A percentile compares a stretch with the other conserved stretches of the same genome.
Evolutionary conservation across 768 basidiomycete genomes (phyloP).

Genomic region (Lactifluus subvellereus): DNA sequence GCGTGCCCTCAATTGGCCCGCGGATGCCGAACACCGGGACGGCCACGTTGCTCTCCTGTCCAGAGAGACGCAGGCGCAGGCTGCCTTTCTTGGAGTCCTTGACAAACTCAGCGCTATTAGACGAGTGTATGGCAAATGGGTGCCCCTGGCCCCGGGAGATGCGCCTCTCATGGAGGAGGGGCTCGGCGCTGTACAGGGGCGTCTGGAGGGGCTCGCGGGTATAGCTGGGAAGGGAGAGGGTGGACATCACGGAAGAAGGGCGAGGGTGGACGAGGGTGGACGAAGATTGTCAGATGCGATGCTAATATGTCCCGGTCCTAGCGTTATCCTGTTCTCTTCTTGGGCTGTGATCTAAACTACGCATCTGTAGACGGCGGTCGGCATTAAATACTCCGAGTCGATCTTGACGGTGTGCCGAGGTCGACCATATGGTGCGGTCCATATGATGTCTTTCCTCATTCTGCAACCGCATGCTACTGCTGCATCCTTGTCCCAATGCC

Average conservation of each 20-base stretch:
- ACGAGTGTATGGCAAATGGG: neutral
- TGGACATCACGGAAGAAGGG: constrained; percentile 10
- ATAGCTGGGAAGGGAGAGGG: constrained; percentile 19
- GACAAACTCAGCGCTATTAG: constrained; percentile 10
- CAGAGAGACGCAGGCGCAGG: constrained; percentile 17
- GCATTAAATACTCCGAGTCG: neutral
- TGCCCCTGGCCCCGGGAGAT: neutral
- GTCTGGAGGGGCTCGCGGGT: constrained; percentile 1
- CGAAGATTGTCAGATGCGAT: too few relatives aligned
- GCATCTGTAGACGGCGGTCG: neutral
- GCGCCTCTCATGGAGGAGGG: constrained; percentile 11
- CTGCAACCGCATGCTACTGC: neutral
- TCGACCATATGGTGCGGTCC: constrained; percentile 8
- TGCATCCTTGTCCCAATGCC: neutral
- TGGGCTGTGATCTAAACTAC: neutral
- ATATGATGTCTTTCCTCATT: neutral
- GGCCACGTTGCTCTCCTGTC: constrained; percentile 2
- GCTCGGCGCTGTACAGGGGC: constrained; percentile 15
- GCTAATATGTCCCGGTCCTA: neutral
- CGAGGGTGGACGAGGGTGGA: neutral
- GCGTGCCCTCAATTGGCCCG: constrained; percentile 16
- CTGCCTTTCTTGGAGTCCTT: constrained; percentile 21
- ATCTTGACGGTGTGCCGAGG: neutral
- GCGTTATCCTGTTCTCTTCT: neutral
- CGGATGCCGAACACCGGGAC: constrained; percentile 17